Evolutionary conservation across 2,329 filamentous ascomycete genomes (phyloP), one percentile per base, ranked within the genome.

Genomic region (Aspergillus eucalypticola): DNA sequence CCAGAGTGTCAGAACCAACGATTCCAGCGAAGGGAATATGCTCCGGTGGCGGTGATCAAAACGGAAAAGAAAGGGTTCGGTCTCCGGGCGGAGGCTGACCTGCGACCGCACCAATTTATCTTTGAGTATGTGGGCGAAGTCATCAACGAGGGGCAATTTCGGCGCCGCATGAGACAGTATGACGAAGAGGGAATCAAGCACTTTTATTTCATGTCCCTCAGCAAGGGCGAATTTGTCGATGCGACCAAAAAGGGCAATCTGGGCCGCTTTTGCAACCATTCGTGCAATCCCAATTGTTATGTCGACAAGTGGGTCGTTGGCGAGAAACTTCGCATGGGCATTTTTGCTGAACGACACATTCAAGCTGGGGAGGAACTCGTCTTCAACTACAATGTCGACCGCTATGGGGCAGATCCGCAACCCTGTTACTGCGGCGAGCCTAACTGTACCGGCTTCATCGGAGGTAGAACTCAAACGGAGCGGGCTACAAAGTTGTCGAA

Each of bases 181-280:
- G 92, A 97, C 73, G 86, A 95, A 51, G 92, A 98, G 75, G 93
- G 93, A 62, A 97, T 99, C 83, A 96, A 96, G 76, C 95, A 99
- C 78, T 99, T 99, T 76, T 99, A 99, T 79, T 99, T 99, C 81
- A 99, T 99, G 95, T 98, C 95, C 27, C 87, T 99, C 63, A 96
- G 88, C 73, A 96, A 96, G 76, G 91, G 88, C 71, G 95, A 98
- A 76, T 99, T 98, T 73, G 92, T 99, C 60, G 95, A 99, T 78
- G 95, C 95, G 21, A 99, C 95, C 8, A 96, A 95, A 74, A 96
- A 92, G 75, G 95, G 95, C 54, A 98, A 98, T 68, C 85, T 99
- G 5, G 95, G 93, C 54, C 89, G 95, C 29, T 99, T 99, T 73
- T 99, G 95, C 85, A 99, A 99, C 72, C 95, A 99, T 76, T 98